Conservation (phyloP, 441 rosid species). For the Brassica balearica region DNA sequence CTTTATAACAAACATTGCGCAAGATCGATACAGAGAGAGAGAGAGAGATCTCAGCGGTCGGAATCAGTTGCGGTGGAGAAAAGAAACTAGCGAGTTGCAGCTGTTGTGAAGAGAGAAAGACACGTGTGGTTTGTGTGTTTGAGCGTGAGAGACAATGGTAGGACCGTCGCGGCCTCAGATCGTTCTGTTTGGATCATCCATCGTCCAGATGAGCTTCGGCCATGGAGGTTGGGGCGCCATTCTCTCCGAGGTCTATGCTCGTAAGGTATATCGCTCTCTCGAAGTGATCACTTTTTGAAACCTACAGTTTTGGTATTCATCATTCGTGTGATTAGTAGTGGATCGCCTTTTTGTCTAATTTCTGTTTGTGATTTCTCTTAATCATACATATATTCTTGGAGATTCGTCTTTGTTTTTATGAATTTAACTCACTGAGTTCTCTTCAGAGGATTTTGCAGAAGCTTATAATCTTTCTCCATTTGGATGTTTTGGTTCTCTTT, state of each 20-base stretch:
- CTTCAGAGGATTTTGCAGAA: too few species aligned
- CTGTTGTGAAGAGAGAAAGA: slow-evolving; percentile 23
- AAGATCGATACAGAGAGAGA: slow-evolving; percentile 8
- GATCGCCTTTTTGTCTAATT: neutral
- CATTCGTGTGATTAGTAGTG: neutral
- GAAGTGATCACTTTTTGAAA: neutral
- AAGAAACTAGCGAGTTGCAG: slow-evolving; percentile 12
- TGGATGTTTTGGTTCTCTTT: too few species aligned
- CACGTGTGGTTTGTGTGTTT: slow-evolving; percentile 11
- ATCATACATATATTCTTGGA: neutral
- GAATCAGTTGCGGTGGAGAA: neutral
- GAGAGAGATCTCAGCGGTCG: slow-evolving; percentile 23
- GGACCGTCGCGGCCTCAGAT: slow-evolving; percentile 89
- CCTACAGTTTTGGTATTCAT: neutral
- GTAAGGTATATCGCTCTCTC: slow-evolving; percentile 58
- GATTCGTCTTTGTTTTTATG: neutral
- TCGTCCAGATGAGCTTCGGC: slow-evolving; percentile 88
- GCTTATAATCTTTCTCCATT: too few species aligned
- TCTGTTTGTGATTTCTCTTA: neutral
- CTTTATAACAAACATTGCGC: slow-evolving; percentile 1
- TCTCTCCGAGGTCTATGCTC: slow-evolving; percentile 85
- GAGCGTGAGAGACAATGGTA: slow-evolving; percentile 55
- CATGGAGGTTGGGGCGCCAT: slow-evolving; percentile 94
- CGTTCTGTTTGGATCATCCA: slow-evolving; percentile 97
- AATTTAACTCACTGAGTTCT: too few species aligned